phyloP scores from a whole-genome alignment of 2,329 filamentous ascomycete genomes.

The Botrytis paeoniae region DNA sequence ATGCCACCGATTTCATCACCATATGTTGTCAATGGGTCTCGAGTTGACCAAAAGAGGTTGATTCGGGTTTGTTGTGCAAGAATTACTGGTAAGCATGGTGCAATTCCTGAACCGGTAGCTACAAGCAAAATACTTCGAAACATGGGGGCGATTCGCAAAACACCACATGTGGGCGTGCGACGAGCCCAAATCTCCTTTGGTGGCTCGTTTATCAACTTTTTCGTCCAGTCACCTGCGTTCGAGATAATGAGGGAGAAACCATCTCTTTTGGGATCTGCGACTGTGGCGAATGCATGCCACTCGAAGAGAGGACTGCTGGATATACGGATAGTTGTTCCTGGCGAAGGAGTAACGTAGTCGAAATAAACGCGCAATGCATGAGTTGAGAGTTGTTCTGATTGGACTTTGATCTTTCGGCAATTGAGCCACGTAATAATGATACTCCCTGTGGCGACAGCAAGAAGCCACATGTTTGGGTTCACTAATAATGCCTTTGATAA shows the following conservation, averaged over 20 bases:
- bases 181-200: conserved; percentile 65
- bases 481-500: conserved; percentile 41
- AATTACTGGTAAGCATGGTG: conserved; percentile 53
- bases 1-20: conserved; percentile 37
- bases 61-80: conserved; percentile 28
- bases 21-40: conserved; percentile 38
- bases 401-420: conserved; percentile 65
- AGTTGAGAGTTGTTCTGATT: conserved; percentile 63
- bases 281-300: conserved; percentile 75
- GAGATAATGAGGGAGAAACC: conserved; percentile 67
- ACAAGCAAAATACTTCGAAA: conserved; percentile 65
- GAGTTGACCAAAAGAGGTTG: conserved; percentile 41
- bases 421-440: conserved; percentile 71
- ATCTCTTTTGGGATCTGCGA: conserved; percentile 54
- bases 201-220: conserved; percentile 57
- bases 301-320: conserved; percentile 63
- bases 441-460: conserved; percentile 60
- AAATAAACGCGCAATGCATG: conserved; percentile 73
- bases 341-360: conserved; percentile 57
- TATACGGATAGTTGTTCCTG: conserved; percentile 57
- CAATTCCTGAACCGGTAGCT: conserved; percentile 71
- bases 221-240: conserved; percentile 74
- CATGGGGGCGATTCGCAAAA: conserved; percentile 63
- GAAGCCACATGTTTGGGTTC: conserved; percentile 63
- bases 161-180: conserved; percentile 63